Conservation (phyloP, 176 grass and related monocot species). For the Carex littledalei region DNA sequence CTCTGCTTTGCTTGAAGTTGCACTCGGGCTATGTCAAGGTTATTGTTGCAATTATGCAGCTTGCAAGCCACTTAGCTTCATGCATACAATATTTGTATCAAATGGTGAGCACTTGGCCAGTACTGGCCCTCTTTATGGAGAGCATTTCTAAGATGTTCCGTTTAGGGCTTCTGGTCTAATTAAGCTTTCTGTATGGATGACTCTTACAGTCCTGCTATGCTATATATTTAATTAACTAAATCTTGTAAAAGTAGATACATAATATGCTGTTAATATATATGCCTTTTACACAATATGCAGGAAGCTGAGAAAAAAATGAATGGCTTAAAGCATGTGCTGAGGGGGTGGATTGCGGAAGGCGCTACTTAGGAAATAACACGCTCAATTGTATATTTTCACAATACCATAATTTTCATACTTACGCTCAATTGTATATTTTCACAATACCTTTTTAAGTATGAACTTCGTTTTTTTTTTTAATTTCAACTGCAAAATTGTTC, state of each 20-base stretch:
- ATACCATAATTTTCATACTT: not conserved
- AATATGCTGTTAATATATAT: not conserved
- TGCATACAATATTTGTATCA: not conserved
- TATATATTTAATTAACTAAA: not conserved
- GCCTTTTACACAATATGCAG: constrained; percentile 25
- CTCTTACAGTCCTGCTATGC: not conserved
- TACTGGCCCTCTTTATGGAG: not conserved
- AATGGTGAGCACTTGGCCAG: not conserved
- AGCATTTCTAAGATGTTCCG: not conserved
- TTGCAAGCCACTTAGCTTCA: constrained; percentile 1
- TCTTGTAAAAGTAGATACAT: not conserved
- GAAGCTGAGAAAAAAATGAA: constrained; percentile 63
- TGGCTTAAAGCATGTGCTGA: constrained; percentile 48
- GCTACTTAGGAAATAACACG: constrained; percentile 14
- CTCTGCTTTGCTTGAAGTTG: constrained; percentile 1
- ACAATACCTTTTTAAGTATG: not conserved
- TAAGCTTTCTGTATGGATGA: not conserved
- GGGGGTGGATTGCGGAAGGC: constrained; percentile 47
- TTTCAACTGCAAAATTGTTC: not conserved
- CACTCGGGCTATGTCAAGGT: not conserved
- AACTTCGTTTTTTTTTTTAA: not conserved
- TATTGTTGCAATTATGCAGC: not conserved
- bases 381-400: not conserved
- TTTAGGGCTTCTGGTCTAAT: not conserved
- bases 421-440: not conserved